Conservation (phyloP, 352 stramenopile species). For the Phytopythium litorale region DNA sequence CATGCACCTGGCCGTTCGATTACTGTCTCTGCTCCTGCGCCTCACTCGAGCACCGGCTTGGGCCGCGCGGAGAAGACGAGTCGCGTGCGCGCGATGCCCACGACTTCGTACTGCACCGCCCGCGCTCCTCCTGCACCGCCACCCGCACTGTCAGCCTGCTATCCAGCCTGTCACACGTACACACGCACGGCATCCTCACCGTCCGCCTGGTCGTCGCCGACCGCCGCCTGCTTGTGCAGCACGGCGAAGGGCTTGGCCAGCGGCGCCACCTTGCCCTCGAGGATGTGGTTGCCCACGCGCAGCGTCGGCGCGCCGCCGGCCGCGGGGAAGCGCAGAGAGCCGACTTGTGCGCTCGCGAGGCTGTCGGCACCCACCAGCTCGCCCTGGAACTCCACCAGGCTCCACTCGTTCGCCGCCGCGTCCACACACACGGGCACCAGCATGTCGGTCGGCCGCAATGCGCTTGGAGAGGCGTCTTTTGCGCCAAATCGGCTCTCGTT, state of each 20-base stretch:
- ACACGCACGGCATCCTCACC: not conserved
- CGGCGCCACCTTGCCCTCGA: slow-evolving; percentile 63
- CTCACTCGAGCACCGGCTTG: slow-evolving; percentile 59
- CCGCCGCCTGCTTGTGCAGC: slow-evolving; percentile 39
- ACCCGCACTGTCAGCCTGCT: not conserved
- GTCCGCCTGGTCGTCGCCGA: not conserved
- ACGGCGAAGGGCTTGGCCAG: slow-evolving; percentile 77
- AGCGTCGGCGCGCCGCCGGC: slow-evolving; percentile 56
- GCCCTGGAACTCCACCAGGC: slow-evolving; percentile 80
- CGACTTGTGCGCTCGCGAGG: slow-evolving; percentile 49
- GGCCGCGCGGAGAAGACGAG: slow-evolving; percentile 73
- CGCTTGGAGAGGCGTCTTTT: not conserved
- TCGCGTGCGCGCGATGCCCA: slow-evolving; percentile 76
- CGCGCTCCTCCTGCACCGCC: not conserved
- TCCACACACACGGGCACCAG: slow-evolving; percentile 65
- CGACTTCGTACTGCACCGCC: slow-evolving; percentile 53
- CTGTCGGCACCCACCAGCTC: slow-evolving; percentile 46
- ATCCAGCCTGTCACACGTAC: not conserved
- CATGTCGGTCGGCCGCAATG: slow-evolving; percentile 23
- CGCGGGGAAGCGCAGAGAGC: slow-evolving; percentile 58
- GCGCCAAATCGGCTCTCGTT: slow-evolving; percentile 1
- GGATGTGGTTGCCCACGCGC: slow-evolving; percentile 81
- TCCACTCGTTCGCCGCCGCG: slow-evolving; percentile 68
- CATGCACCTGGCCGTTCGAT: not conserved
- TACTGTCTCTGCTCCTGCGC: not conserved